Percentiles rank a stretch among this genome's conserved stretches.
These are phyloP conservation scores for Adansonia digitata DNA, from an alignment of 345 rosid genomes.

Conservation along the genomic window DNA sequence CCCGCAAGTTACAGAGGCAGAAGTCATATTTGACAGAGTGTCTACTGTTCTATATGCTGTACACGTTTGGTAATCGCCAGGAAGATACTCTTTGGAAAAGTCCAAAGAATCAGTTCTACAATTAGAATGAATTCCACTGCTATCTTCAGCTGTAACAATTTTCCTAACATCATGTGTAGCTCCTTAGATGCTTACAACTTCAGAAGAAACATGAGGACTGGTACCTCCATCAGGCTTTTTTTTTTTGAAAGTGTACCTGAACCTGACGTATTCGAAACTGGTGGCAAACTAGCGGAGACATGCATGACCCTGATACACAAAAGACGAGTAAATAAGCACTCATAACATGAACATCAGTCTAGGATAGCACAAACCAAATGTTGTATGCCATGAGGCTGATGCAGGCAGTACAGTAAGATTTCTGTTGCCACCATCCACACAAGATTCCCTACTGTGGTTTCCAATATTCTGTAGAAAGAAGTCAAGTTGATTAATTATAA, in stretches of 20 bases:
- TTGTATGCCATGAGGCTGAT: conserved; percentile 66
- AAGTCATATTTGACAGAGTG: background rate
- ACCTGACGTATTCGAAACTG: conserved; percentile 17
- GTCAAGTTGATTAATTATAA: conserved; percentile 4
- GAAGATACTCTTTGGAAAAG: background rate
- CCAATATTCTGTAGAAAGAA: conserved; percentile 35
- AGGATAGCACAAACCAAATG: background rate
- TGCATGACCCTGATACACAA: conserved; percentile 25
- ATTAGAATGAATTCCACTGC: conserved; percentile 11
- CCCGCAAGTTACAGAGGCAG: conserved; percentile 4
- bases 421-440: conserved; percentile 47
- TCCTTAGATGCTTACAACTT: conserved; percentile 8
- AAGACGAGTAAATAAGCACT: conserved; percentile 15
- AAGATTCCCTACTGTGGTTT: conserved; percentile 42
- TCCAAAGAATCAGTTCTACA: conserved; percentile 7
- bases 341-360: background rate
- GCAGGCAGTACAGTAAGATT: conserved; percentile 64
- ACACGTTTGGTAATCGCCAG: conserved; percentile 6
- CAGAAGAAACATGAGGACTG: conserved; percentile 8
- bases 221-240: conserved; percentile 15
- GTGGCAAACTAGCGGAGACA: conserved; percentile 24
- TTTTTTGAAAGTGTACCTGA: conserved; percentile 14
- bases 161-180: conserved; percentile 1
- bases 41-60: conserved; percentile 4
- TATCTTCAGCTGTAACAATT: conserved; percentile 11